Evolutionary conservation across 164 flowering plant genomes (phyloP), one percentile per base, ranked within the genome.

Genomic region (Amborella trichopoda): DNA sequence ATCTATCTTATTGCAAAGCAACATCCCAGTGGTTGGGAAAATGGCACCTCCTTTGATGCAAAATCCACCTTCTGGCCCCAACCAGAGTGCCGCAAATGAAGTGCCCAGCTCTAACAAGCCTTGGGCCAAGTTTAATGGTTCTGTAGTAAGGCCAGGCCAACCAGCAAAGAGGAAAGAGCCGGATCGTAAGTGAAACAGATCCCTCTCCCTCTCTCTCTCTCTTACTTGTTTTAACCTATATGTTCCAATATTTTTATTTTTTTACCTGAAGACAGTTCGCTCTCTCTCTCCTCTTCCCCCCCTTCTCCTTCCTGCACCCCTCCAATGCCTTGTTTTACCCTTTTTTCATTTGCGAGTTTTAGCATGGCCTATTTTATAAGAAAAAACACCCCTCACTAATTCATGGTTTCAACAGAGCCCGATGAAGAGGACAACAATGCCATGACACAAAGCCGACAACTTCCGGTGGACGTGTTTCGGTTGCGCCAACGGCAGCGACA

Each of bases 1-100:
- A 48, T 83, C 93, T 39, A 68, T 83, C 46, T 78, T 85, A 55
- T 46, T 83, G 63, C 96, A 91, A 71, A 80, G 87, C 69, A 78
- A 74, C 57, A 33, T 83, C 44, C 72, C 83, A 26, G 42, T 59
- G 24, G 25, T 59, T 23, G 76, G 65, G 37, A 83, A 73, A 45
- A 40, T 57, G 3, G 65, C 57, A 16, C 24, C 59, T 36, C 11
- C 14, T 2, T 16, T 63, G 37, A 20, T 54, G 25, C 58, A 53
- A 32, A 71, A 66, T 49, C 25, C 53, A 56, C 48, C 67, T n/a
- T 47, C 65, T 19, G 77, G 61, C 26, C 63, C 80, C 46, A 79
- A 68, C 58, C 69, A 79, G 40, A 67, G 66, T 52, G 61, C 76
- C 13, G 20, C 41, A 38, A 81, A 84, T 54, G 89, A 83, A 43